These are phyloP conservation scores for Phytophthora pisi DNA, from an alignment of 352 stramenopile genomes.

Conservation along the genomic window DNA sequence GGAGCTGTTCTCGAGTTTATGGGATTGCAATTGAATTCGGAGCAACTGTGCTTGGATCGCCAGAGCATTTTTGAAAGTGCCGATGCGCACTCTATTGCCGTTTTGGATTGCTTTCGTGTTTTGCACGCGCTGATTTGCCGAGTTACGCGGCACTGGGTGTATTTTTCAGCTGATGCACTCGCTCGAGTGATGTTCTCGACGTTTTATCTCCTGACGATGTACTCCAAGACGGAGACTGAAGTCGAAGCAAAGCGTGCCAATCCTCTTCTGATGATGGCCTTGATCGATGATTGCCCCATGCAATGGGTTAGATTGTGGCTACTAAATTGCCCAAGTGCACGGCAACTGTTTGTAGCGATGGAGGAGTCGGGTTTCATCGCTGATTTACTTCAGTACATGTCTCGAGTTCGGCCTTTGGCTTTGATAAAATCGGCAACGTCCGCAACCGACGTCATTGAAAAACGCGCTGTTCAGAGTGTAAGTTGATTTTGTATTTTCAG, in stretches of 20 bases:
- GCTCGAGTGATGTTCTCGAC: slow-evolving; percentile 48
- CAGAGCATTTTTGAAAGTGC: slow-evolving; percentile 15
- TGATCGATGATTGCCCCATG: slow-evolving; percentile 37
- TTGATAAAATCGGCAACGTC: slow-evolving; percentile 2
- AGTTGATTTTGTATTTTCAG: slow-evolving; percentile 6
- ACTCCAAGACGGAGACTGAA: slow-evolving; percentile 35
- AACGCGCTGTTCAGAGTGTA: slow-evolving; percentile 36
- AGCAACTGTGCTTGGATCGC: slow-evolving; percentile 36
- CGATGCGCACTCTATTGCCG: slow-evolving; percentile 8
- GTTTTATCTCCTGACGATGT: slow-evolving; percentile 50
- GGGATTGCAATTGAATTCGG: slow-evolving; percentile 26
- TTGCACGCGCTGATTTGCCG: slow-evolving; percentile 41
- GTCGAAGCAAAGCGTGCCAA: slow-evolving; percentile 27
- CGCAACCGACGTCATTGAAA: slow-evolving; percentile 24
- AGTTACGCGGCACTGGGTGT: slow-evolving; percentile 58
- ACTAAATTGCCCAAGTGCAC: slow-evolving; percentile 37
- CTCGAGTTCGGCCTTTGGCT: slow-evolving; percentile 41
- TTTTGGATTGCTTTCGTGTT: slow-evolving; percentile 53
- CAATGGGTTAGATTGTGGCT: slow-evolving; percentile 61
- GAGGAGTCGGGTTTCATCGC: slow-evolving; percentile 41
- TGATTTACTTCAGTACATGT: slow-evolving; percentile 51
- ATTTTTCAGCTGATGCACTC: slow-evolving; percentile 53
- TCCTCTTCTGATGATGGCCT: slow-evolving; percentile 37
- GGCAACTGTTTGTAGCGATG: slow-evolving; percentile 45
- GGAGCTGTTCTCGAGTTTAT: slow-evolving; percentile 55